Percentiles rank a stretch among this genome's conserved stretches.
Conservation (phyloP, 345 rosid genomes). For the Litchi chinensis region DNA sequence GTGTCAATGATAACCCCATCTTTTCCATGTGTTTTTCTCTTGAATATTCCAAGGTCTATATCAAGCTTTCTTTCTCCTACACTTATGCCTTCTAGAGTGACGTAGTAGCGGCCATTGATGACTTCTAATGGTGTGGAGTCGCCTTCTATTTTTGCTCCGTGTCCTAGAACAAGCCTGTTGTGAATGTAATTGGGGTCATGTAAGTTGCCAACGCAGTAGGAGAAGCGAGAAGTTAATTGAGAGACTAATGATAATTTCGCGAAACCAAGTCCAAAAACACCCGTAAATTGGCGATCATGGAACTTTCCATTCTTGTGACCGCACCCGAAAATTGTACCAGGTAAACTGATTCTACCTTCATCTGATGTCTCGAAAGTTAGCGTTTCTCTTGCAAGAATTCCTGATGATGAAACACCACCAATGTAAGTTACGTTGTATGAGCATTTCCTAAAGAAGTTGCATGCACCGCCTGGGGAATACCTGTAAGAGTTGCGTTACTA, state of each 20-base stretch:
- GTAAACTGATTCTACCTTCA: constrained; percentile 26
- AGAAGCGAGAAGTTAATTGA: constrained; percentile 55
- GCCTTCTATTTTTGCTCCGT: constrained; percentile 46
- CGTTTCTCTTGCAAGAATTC: constrained; percentile 49
- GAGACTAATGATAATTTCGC: constrained; percentile 38
- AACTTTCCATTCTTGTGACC: constrained; percentile 42
- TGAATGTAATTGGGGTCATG: constrained; percentile 39
- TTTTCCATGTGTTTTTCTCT: constrained; percentile 17
- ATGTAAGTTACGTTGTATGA: constrained; percentile 36
- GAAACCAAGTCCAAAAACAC: constrained; percentile 54
- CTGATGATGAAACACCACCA: constrained; percentile 38
- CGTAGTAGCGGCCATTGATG: constrained; percentile 34
- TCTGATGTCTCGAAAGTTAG: constrained; percentile 43
- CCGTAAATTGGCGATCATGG: constrained; percentile 35
- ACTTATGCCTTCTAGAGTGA: constrained; percentile 54
- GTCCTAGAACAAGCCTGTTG: constrained; percentile 50
- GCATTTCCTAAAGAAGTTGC: constrained; percentile 37
- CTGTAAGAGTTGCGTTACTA: constrained; percentile 11
- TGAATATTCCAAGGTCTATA: constrained; percentile 40
- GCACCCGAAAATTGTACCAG: constrained; percentile 51
- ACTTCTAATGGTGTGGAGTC: constrained; percentile 49
- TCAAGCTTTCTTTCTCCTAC: constrained; percentile 43
- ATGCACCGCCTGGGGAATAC: constrained; percentile 22
- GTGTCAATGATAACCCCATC: constrained; percentile 48
- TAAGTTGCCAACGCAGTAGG: constrained; percentile 55